A percentile compares a stretch with the other conserved stretches of the same genome.
Evolutionary conservation across 331 rosid species (phyloP).

Genomic region (Erythrophleum ivorense): DNA sequence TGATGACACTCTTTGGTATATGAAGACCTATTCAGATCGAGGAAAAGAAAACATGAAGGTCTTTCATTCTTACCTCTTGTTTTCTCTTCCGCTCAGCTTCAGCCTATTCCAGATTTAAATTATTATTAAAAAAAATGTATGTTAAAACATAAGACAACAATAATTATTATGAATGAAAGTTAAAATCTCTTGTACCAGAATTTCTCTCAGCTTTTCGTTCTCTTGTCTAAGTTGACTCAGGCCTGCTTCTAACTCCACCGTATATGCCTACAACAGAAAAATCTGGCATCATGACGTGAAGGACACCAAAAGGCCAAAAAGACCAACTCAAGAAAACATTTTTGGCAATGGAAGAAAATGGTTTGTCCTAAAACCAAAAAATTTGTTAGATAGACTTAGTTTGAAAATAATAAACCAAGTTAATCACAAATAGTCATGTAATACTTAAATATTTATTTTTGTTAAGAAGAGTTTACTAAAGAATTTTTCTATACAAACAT

Average conservation of each 20-base stretch:
- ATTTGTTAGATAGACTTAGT: background rate
- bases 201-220: slow-evolving; percentile 60
- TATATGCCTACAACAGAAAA: slow-evolving; percentile 66
- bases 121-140: background rate
- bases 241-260: slow-evolving; percentile 77
- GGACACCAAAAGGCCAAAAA: background rate
- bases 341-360: background rate
- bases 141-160: slow-evolving; percentile 1
- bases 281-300: background rate
- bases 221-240: slow-evolving; percentile 60
- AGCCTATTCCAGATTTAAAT: slow-evolving; percentile 50
- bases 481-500: background rate
- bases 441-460: background rate
- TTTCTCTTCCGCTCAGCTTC: slow-evolving; percentile 59
- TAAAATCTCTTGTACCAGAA: slow-evolving; percentile 52
- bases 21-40: background rate
- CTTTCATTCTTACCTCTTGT: slow-evolving; percentile 52
- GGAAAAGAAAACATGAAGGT: background rate
- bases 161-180: background rate
- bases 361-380: background rate
- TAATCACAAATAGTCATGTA: background rate
- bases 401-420: background rate
- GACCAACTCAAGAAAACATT: background rate
- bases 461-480: background rate
- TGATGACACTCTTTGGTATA: too few relatives aligned